Conservation (phyloP, 2,329 filamentous ascomycete species). For the Hypoxylon sp. region DNA sequence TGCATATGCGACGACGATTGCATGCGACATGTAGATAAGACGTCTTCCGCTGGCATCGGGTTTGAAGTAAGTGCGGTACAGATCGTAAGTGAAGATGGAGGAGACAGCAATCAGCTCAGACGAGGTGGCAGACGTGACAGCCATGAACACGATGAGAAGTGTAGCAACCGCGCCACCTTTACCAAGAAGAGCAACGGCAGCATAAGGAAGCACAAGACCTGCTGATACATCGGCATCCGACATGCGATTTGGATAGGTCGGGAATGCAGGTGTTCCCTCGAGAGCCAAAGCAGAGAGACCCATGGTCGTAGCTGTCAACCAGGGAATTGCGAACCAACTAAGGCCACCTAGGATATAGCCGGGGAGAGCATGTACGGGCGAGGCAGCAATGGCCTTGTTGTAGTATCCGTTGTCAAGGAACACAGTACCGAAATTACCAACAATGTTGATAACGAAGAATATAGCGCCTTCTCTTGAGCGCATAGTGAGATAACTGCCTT, state of each 20-base stretch:
- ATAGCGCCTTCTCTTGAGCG: constrained; percentile 83
- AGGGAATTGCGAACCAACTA: constrained; percentile 93
- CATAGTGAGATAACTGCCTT: constrained; percentile 91
- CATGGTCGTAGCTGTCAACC: constrained; percentile 90
- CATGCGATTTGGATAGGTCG: constrained; percentile 81
- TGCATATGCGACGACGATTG: constrained; percentile 78
- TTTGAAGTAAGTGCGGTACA: constrained; percentile 90
- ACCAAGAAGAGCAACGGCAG: constrained; percentile 85
- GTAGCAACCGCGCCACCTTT: constrained; percentile 84
- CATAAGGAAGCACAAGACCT: constrained; percentile 87
- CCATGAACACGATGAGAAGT: constrained; percentile 88
- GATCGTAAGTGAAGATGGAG: constrained; percentile 89
- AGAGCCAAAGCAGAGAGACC: constrained; percentile 85
- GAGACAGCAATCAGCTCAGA: constrained; percentile 90
- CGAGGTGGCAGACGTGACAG: constrained; percentile 86
- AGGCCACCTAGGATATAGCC: constrained; percentile 91
- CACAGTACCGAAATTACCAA: constrained; percentile 87
- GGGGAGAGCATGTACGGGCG: constrained; percentile 86
- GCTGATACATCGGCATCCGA: constrained; percentile 80
- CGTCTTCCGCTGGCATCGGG: constrained; percentile 80
- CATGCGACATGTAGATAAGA: constrained; percentile 85
- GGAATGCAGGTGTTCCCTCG: constrained; percentile 79
- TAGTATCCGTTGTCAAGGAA: constrained; percentile 93
- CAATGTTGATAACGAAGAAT: constrained; percentile 92
- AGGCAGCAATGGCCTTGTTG: constrained; percentile 93